A percentile compares a stretch with the other conserved stretches of the same genome.
phyloP scores from a whole-genome alignment of 2,329 filamentous ascomycete species.

The Colletotrichum horii region DNA sequence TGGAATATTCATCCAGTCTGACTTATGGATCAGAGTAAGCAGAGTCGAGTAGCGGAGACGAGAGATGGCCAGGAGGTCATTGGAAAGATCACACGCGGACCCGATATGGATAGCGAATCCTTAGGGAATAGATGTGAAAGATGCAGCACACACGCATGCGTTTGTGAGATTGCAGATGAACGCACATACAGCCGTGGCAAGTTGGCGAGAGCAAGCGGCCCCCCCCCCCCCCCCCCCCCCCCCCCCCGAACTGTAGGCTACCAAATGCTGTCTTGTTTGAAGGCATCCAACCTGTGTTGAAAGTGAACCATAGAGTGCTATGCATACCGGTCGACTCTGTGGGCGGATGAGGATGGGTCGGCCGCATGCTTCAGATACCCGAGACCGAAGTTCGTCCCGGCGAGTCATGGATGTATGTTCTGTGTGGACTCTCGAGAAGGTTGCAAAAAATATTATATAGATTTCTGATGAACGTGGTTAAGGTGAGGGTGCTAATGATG shows the following conservation, averaged over 20 bases:
- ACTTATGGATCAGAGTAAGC: constrained; percentile 33
- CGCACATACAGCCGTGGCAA: constrained; percentile 1
- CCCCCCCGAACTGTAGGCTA: background rate
- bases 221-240: too few species aligned
- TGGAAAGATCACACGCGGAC: background rate
- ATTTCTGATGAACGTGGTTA: background rate
- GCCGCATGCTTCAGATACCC: background rate
- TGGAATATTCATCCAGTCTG: constrained; percentile 37
- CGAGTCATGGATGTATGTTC: background rate
- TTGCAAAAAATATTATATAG: background rate
- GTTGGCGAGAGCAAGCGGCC: background rate
- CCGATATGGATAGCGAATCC: background rate
- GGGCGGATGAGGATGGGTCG: background rate
- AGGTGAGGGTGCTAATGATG: background rate
- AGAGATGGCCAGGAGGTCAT: background rate
- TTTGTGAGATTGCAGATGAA: background rate
- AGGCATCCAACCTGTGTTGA: background rate
- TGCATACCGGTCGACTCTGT: background rate
- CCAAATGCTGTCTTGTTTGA: background rate
- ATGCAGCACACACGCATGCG: background rate
- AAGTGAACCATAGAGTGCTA: background rate
- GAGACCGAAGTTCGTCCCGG: background rate
- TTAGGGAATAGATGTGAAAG: background rate
- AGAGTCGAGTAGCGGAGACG: background rate
- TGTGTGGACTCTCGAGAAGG: background rate